phyloP scores from a whole-genome alignment of 306 rosid species.

The Pachyrhizus erosus region DNA sequence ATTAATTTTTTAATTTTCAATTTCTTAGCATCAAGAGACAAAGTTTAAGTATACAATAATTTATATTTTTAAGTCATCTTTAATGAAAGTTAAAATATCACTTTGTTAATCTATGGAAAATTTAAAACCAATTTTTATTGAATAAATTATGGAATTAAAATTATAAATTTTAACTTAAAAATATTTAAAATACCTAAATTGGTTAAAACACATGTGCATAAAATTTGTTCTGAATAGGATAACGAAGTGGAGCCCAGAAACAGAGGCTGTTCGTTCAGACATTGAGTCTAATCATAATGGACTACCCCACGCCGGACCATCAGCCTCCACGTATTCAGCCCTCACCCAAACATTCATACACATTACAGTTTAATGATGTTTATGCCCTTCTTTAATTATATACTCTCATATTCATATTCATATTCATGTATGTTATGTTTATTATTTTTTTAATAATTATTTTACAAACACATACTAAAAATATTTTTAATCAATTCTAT shows the following conservation, averaged over 20 bases:
- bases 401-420: not conserved
- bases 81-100: too few species aligned
- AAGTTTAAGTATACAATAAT: too few species aligned
- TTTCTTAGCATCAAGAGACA: too few species aligned
- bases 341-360: too few species aligned
- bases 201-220: not conserved
- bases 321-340: slow-evolving; percentile 55
- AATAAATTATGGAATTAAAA: too few species aligned
- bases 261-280: slow-evolving; percentile 48
- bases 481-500: too few species aligned
- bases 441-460: not conserved
- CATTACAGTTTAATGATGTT: not conserved
- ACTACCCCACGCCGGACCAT: slow-evolving; percentile 78
- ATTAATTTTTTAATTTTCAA: too few species aligned
- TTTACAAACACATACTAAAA: too few species aligned
- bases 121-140: too few species aligned
- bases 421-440: not conserved
- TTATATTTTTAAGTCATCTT: too few species aligned
- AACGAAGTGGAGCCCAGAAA: slow-evolving; percentile 52
- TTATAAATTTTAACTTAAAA: not conserved
- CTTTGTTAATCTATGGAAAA: too few species aligned
- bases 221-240: not conserved
- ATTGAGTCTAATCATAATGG: slow-evolving; percentile 58
- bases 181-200: not conserved
- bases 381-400: not conserved